Conservation (phyloP, 2,329 filamentous ascomycete species). For the Plectosphaerella plurivora region DNA sequence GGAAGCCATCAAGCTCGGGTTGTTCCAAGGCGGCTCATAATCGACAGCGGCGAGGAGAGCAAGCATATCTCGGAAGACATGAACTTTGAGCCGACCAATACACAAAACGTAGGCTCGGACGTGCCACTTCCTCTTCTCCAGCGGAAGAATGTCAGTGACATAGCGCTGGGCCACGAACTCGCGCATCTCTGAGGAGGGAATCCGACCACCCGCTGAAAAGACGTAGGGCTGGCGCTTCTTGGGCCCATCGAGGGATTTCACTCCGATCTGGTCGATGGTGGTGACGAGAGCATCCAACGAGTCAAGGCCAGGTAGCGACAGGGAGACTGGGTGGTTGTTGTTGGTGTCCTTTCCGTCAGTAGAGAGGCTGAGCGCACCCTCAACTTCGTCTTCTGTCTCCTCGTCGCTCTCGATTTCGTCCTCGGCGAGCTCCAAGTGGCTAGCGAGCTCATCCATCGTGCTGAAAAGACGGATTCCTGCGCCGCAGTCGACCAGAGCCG, state of each 20-base stretch:
- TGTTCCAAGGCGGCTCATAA: slow-evolving; percentile 30
- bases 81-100: slow-evolving; percentile 29
- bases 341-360: slow-evolving; percentile 3
- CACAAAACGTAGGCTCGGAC: slow-evolving; percentile 28
- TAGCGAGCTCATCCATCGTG: slow-evolving; percentile 27
- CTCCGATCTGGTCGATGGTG: slow-evolving; percentile 10
- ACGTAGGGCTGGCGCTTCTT: slow-evolving; percentile 14
- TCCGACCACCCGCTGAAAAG: slow-evolving; percentile 25
- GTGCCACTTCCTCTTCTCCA: slow-evolving; percentile 31
- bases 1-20: slow-evolving; percentile 25
- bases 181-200: slow-evolving; percentile 30
- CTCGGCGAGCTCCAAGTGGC: slow-evolving; percentile 28
- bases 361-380: not conserved
- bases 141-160: slow-evolving; percentile 23
- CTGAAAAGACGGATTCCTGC: slow-evolving; percentile 33
- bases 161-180: slow-evolving; percentile 33
- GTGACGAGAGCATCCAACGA: slow-evolving; percentile 25
- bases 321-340: slow-evolving; percentile 9
- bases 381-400: slow-evolving; percentile 10
- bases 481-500: slow-evolving; percentile 32
- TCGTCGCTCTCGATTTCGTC: slow-evolving; percentile 23
- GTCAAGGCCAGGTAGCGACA: slow-evolving; percentile 19
- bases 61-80: slow-evolving; percentile 31
- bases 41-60: slow-evolving; percentile 26
- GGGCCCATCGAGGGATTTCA: not conserved